Evolutionary conservation across 352 stramenopile genomes (phyloP).

Genomic region (Phytopythium oedochilum): DNA sequence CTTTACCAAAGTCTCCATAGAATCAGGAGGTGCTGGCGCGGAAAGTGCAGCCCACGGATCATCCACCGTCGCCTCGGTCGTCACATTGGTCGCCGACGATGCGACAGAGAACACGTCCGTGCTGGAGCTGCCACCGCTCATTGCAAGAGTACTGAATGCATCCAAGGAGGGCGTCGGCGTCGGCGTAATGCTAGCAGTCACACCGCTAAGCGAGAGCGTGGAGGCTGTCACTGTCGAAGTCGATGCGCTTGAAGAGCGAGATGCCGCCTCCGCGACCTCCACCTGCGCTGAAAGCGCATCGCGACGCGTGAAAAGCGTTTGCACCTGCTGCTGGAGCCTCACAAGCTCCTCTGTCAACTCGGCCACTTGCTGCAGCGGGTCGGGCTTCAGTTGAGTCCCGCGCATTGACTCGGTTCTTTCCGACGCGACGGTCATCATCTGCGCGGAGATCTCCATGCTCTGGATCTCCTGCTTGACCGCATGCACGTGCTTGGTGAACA

Average conservation of each 20-base stretch:
- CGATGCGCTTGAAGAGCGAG: background rate
- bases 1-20: background rate
- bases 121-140: constrained; percentile 2
- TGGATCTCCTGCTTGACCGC: constrained; percentile 61
- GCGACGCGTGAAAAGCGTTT: constrained; percentile 20
- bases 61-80: background rate
- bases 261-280: constrained; percentile 4
- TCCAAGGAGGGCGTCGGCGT: background rate
- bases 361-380: constrained; percentile 23
- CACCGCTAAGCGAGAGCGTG: background rate
- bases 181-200: background rate
- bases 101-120: background rate
- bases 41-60: constrained; percentile 1
- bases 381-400: constrained; percentile 6
- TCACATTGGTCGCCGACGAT: background rate
- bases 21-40: background rate
- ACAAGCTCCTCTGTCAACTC: constrained; percentile 44
- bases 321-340: constrained; percentile 33
- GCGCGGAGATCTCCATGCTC: constrained; percentile 54
- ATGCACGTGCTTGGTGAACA: constrained; percentile 46
- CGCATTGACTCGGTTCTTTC: constrained; percentile 16
- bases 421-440: constrained; percentile 51
- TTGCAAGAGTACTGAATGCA: background rate
- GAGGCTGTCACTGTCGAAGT: background rate
- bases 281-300: constrained; percentile 18